A percentile compares a stretch with the other conserved stretches of the same genome.
phyloP scores from a whole-genome alignment of 164 flowering plant genomes.

The Aristolochia contorta region DNA sequence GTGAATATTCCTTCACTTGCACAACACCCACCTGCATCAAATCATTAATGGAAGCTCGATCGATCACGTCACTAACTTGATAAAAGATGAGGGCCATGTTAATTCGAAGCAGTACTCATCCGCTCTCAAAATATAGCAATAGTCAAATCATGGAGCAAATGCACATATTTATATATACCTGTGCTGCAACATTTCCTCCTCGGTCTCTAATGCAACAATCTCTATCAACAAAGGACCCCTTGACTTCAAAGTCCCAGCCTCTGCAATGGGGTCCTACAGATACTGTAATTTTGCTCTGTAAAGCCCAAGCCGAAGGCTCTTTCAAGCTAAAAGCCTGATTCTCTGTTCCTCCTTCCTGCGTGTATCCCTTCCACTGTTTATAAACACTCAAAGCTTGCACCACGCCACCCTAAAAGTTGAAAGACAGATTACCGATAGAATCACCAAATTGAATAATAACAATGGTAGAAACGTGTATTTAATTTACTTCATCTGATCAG shows the following conservation, averaged over 20 bases:
- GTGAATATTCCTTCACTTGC: conserved; percentile 28
- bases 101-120: too few relatives aligned
- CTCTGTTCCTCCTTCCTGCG: conserved; percentile 36
- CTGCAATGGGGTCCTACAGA: conserved; percentile 23
- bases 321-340: conserved; percentile 52
- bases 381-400: conserved; percentile 53
- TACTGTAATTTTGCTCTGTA: conserved; percentile 26
- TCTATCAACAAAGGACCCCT: conserved; percentile 54
- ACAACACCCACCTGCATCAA: conserved; percentile 36
- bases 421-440: neutral
- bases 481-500: neutral
- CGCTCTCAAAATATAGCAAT: too few relatives aligned
- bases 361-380: conserved; percentile 63
- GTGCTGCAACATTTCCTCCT: conserved; percentile 45
- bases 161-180: conserved; percentile 34
- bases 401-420: conserved; percentile 36
- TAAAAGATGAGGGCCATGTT: too few relatives aligned
- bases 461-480: too few relatives aligned
- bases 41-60: too few relatives aligned
- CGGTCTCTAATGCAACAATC: conserved; percentile 49
- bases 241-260: conserved; percentile 50
- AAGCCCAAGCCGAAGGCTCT: conserved; percentile 39
- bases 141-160: too few relatives aligned
- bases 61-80: too few relatives aligned
- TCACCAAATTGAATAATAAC: neutral